Evolutionary conservation across 108 stramenopile genomes (phyloP), one percentile per base, ranked within the genome.

Genomic region (Bacterosira constricta): DNA sequence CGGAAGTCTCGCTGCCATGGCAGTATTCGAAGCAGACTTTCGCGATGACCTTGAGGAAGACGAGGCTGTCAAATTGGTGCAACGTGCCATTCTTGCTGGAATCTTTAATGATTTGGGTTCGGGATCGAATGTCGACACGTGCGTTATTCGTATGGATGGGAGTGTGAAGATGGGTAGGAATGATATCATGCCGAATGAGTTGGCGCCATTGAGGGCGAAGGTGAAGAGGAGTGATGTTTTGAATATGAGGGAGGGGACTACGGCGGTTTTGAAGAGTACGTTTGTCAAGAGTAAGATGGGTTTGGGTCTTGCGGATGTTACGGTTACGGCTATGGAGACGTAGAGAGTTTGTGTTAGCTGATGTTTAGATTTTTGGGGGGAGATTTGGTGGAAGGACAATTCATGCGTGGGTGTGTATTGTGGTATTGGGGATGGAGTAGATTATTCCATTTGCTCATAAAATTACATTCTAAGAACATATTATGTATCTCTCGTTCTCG

Each of bases 51-150:
- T 97, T 85, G 75, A 61, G 30, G 98, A 99, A 79, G 96, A 60
- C 1, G 96, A 96, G 59, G 99, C 97, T 23, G 80, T 97, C 20
- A 79, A 86, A 20, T 68, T 99, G 64, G 99, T 99, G 27, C 80
- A 95, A 58, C 79, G 97, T 25, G 90, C 97, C 30, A 98, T 99
- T 69, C 58, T 82, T 36, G 97, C 99, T 1, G 98, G 99, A 27
- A 85, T 99, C 56, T 99, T 97, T 73, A 99, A 99, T 80, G 98
- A 99, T 83, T 81, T 99, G 39, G 98, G 99, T 2, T 88, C 86
- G 26, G 98, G 99, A 3, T 82, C 77, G 60, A 98, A 98, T 77
- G 90, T 90, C 41, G 98, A 99, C 70, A 72, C 97, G 11, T 95
- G 93, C 57, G 82, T 99, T 54, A 94, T 99, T 61, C 80, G 97